Percentiles rank a stretch among this genome's conserved stretches.
Conservation (phyloP, 1,284 basidiomycete species). For the Xanthoconium separans region DNA sequence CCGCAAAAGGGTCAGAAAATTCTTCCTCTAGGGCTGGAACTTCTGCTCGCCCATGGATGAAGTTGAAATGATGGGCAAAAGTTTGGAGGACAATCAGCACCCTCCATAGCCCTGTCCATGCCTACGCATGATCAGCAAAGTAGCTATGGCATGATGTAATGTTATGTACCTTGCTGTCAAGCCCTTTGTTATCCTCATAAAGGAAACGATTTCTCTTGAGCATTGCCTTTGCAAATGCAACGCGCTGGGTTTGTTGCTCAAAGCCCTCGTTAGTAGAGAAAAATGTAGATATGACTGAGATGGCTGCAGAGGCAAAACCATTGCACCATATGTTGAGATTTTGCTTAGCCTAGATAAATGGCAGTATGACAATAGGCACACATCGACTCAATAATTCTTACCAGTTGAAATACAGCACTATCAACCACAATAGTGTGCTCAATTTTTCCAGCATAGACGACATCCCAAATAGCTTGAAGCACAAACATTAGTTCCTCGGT, state of each 20-base stretch:
- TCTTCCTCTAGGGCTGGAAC: background rate
- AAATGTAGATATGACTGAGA: background rate
- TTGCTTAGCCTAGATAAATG: background rate
- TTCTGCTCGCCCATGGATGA: background rate
- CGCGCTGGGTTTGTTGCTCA: too few species aligned
- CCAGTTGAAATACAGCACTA: background rate
- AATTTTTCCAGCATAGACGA: background rate
- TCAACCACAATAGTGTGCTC: background rate
- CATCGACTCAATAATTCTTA: background rate
- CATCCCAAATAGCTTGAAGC: background rate
- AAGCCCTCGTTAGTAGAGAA: background rate
- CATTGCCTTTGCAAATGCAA: background rate
- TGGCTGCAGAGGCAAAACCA: background rate
- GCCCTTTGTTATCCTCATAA: background rate
- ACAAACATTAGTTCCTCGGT: background rate
- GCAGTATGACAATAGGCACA: background rate
- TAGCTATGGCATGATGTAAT: background rate
- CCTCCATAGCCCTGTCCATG: background rate
- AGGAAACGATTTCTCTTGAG: background rate
- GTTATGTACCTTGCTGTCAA: background rate
- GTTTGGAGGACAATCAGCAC: background rate
- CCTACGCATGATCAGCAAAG: background rate
- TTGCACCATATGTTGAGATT: background rate
- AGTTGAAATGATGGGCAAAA: background rate
- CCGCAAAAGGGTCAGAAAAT: background rate